Evolutionary conservation across 371 early-diverging fungal genomes (phyloP), one percentile per base, ranked within the genome.

Genomic region (Rhizopus stolonifer): DNA sequence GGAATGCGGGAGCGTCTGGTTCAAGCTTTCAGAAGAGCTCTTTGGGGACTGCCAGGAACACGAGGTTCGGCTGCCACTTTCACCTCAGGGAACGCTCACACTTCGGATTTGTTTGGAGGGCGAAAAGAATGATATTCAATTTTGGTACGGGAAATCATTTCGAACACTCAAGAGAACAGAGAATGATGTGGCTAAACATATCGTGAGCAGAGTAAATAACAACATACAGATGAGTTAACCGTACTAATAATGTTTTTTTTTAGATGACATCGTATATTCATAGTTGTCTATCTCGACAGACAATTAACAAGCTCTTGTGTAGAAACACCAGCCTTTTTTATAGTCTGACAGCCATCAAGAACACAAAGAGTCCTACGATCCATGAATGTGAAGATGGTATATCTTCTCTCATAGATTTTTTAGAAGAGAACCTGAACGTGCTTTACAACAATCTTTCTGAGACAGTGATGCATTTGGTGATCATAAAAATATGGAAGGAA

Each of bases 111-210:
- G 87, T 7, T 82, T 93, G 77, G 89, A 90, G 52, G 88, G 87
- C 32, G 94, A 91, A 66, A 82, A 84, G 33, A 90, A 91, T 32
- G 93, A 93, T 61, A 83, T 88, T 14, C 91, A 90, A 54, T 94
- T 93, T 58, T 91, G 88, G 82, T 91, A 91, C 61, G 82, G 91
- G 25, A 77, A 80, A 50, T 81, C 87, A 17, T 85, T 87, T 69
- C 76, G 87, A 25, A 73, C 70, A n/a, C 54, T 89, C 21, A 80
- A 80, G 58, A 74, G 82, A 22, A 74, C 85, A 34, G 75, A 79
- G 51, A 72, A 72, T 2, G 85, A 86, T 52, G 73, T 83, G 65
- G 76, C 79, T 51, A 70, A 81, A 39, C 73, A 70, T 38, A 79
- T 88, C 49, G 80, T 85, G 4, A 85, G 87, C 47, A 70, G 73